phyloP scores from a whole-genome alignment of 208 protist species.

The Trypanosoma scelopori region DNA sequence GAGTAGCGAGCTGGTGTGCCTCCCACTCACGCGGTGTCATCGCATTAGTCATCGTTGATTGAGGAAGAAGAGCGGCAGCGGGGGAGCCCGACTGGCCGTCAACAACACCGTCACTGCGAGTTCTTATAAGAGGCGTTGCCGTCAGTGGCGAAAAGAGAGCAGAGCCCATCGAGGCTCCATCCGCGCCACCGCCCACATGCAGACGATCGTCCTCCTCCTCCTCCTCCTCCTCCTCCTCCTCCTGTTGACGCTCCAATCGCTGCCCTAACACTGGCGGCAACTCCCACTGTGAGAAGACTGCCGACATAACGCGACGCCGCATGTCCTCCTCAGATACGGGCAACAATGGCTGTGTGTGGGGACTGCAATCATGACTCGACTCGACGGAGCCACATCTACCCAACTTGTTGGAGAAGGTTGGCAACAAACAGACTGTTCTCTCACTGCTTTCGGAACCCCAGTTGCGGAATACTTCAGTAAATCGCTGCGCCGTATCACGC shows the following conservation, averaged over 20 bases:
- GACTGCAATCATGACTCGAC: too few species aligned
- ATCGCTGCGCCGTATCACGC: not conserved
- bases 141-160: too few species aligned
- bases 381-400: not conserved
- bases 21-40: not conserved
- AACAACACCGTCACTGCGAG: too few species aligned
- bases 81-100: not conserved
- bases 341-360: not conserved
- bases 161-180: too few species aligned
- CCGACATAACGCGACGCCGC: slow-evolving; percentile 7
- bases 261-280: slow-evolving; percentile 13
- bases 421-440: not conserved
- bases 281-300: slow-evolving; percentile 41
- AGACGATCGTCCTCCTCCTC: not conserved
- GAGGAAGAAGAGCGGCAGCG: not conserved
- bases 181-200: too few species aligned
- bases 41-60: not conserved
- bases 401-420: not conserved
- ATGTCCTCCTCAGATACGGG: slow-evolving; percentile 15
- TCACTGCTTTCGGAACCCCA: slow-evolving; percentile 3
- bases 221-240: too few species aligned
- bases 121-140: too few species aligned
- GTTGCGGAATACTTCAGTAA: not conserved
- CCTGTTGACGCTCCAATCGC: not conserved
- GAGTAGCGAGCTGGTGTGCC: not conserved